Base-by-base conservation (phyloP, 1,139 yeast genomes). In the Taphrina wiesneri region DNA sequence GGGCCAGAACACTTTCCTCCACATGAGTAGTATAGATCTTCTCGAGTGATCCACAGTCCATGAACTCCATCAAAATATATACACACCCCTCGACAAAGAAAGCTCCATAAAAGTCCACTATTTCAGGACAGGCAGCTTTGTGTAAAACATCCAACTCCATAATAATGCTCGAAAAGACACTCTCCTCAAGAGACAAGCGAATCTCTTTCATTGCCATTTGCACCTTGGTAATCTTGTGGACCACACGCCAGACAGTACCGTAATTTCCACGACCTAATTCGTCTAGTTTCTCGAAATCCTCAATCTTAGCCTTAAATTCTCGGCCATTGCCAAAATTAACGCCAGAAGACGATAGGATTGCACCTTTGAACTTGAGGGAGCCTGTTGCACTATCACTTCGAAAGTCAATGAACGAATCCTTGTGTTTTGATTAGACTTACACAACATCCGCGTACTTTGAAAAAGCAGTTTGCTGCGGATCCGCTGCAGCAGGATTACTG, bases 21-120 rank as follows among this genome's bases (percentile, higher is more conserved):
- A 67, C 66, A 13, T 67, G 64, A 39, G 69, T 86, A 34, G 80
- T 81, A 76, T 91, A 93, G 26, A 93, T 82, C 74, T 88, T 90
- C 76, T 93, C 97, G 67, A 95, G 79, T 0, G 97, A 90, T 0
- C 97, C 97, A 62, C 97, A 98, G 76, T 92, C 96, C 99, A 93
- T 93, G 76, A 86, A 90, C 78, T 93, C 99, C 84, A 93, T 93
- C 77, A 99, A 93, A 89, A 95, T 91, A 78, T 92, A 93, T 51
- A 93, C 99, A 39, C 67, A 67, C 15, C 67, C 67, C 41, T 67
- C 69, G 19, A 67, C 69, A 93, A 80, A 74, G 92, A 96, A 71
- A 0, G 97, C 96, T 2, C 98, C 98, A 75, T 86, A 92, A 75
- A 91, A 93, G 62, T 90, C 91, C 59, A 91, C 90, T 66, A 93